Base-by-base conservation (phyloP, 768 basidiomycete genomes). In the Lactarius deliciosus region DNA sequence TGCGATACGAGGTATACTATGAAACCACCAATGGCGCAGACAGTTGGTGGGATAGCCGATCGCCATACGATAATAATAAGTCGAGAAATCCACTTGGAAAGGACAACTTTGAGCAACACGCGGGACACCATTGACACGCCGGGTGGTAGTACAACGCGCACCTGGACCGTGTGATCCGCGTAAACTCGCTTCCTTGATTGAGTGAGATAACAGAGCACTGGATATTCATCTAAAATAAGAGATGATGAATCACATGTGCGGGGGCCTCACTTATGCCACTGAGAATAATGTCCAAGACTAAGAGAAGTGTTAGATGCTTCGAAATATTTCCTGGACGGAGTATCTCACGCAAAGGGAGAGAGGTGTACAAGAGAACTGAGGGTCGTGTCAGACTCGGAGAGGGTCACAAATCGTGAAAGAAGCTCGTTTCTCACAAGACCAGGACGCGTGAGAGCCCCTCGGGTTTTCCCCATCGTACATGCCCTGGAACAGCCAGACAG, bases 41-140 rank as follows among this genome's bases (percentile, higher is more conserved):
- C 13, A 25, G 64, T 60, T 13, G 64, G 64, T 4, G 59, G 64
- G 22, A 60, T 15, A 45, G 59, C 64, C 30, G 64, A 60, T 60
- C 60, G 53, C 59, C 59, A 65, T 40, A 56, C 41, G 9, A 60
- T n/a, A n/a, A n/a, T 25, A 2, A 45, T 60, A 25, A 56, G 50
- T 28, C 40, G 64, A 6, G 59, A 30, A n/a, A 60, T 36, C 30
- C 40, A 11, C 64, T 65, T 53, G 1, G 5, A 38, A 59, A 10
- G 18, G 28, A n/a, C 25, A 15, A 22, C 15, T 36, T 3, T 58
- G 18, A 64, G 45, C 7, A 38, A 58, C 7, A 58, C 34, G 4
- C 5, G 1, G 9, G 15, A 22, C 4, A 25, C 6, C 20, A 8
- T 11, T 25, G n/a, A 10, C 22, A 22, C 10, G 36, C 36, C 11